Base-by-base conservation (phyloP, 495 filamentous ascomycete species). In the Penicillium pancosmium region DNA sequence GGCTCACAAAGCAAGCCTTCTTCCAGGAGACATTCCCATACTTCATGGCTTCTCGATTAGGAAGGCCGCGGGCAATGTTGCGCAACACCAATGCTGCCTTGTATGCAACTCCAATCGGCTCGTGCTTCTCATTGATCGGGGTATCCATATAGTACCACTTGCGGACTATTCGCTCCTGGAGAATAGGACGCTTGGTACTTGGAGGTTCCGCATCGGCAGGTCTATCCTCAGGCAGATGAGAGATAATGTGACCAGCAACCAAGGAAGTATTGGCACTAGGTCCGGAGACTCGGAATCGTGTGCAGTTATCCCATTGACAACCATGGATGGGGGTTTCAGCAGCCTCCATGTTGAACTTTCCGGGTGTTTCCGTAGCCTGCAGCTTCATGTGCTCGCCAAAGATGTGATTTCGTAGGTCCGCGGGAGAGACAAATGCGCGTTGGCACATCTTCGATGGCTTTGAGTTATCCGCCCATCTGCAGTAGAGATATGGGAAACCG, bases 21-120 rank as follows among this genome's bases (percentile, higher is more conserved):
- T 78, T 79, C 73, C 72, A 79, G 4, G 74, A 67, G 34, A 77
- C 66, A 3, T 66, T 64, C 16, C 75, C 62, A 31, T 70, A 68
- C 40, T 67, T 65, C 0, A 73, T 65, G 0, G 71, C 69, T 12
- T 67, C 65, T 3, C 75, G 69, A 44, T 63, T 74, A 0, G 86
- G 82, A 0, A 92, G 78, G 51, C 92, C 88, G 19, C 88, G 81
- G 4, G 91, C 91, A 23, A 99, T 83, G 67, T 98, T 99, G 34
- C 94, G 85, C 60, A 99, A 76, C 3, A 99, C 90, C 21, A 97
- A 75, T 10, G 89, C 87, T 25, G 90, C 89, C 40, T 90, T 91
- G 38, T 96, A 83, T 8, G 94, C 91, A 44, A 97, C 85, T 5
- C 94, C 94, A 19, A 86, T 83, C 0, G 93, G 88, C 57, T 96